These are phyloP conservation scores for Suillus subaureus DNA, from an alignment of 768 basidiomycete genomes.

Conservation along the genomic window DNA sequence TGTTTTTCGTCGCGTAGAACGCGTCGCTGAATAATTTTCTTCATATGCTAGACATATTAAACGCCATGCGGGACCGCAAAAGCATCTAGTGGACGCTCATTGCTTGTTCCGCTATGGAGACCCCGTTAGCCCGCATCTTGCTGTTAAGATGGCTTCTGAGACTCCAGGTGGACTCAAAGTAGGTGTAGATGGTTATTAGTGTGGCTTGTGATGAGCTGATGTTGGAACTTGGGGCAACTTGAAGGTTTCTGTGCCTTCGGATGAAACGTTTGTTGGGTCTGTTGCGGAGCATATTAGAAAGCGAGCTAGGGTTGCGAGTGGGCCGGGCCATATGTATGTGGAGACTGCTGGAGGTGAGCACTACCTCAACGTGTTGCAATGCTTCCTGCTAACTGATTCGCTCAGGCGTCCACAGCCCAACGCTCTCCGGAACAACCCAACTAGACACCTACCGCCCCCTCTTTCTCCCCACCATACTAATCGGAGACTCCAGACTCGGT, in stretches of 20 bases:
- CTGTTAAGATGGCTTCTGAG: constrained; percentile 54
- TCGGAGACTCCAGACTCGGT: constrained; percentile 88
- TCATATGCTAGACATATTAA: constrained; percentile 59
- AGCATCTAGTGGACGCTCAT: constrained; percentile 51
- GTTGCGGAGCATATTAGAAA: constrained; percentile 63
- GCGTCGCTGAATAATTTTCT: constrained; percentile 2
- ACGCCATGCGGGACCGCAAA: constrained; percentile 46
- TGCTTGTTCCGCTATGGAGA: constrained; percentile 86
- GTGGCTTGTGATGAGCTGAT: constrained; percentile 7
- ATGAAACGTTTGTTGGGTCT: constrained; percentile 65
- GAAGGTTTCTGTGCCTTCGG: constrained; percentile 49
- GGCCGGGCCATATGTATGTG: constrained; percentile 67
- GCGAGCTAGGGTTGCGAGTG: constrained; percentile 42
- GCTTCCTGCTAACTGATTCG: constrained; percentile 8
- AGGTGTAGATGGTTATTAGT: constrained; percentile 25
- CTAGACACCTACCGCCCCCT: constrained; percentile 84
- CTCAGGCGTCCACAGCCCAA: constrained; percentile 90
- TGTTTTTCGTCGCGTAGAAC: constrained; percentile 5
- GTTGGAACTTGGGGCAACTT: background rate
- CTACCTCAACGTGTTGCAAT: constrained; percentile 11
- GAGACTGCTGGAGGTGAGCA: constrained; percentile 96
- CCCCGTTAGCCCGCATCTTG: constrained; percentile 93
- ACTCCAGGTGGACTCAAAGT: constrained; percentile 34
- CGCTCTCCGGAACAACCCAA: constrained; percentile 81
- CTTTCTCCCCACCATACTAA: constrained; percentile 82